These are phyloP conservation scores for Buxus sempervirens DNA, from an alignment of 164 flowering plant species.

Conservation along the genomic window DNA sequence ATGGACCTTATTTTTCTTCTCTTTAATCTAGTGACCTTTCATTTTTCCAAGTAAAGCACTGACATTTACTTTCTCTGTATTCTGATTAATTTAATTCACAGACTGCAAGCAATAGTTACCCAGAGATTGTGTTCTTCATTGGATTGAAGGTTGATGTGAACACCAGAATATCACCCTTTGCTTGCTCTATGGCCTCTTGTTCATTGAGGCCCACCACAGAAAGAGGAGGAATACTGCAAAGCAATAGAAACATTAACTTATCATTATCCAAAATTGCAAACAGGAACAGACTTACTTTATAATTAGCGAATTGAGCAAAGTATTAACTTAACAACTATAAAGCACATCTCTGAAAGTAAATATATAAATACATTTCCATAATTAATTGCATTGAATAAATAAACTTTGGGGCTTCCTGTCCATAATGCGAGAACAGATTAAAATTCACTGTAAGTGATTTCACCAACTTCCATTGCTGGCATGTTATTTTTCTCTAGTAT, in stretches of 20 bases:
- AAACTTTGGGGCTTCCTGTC: not conserved
- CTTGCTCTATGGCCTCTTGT: conserved; percentile 78
- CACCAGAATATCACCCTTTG: conserved; percentile 66
- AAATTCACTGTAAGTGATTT: too few species aligned
- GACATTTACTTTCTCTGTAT: too few species aligned
- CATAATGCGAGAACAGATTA: not conserved
- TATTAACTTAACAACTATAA: not conserved
- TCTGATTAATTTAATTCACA: too few species aligned
- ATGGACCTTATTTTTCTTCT: not conserved
- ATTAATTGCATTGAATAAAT: not conserved
- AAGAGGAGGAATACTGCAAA: conserved; percentile 89
- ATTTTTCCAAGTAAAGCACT: too few species aligned
- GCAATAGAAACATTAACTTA: conserved; percentile 11
- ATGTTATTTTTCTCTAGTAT: too few species aligned
- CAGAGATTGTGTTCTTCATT: conserved; percentile 93
- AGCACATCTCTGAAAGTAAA: not conserved
- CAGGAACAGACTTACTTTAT: not conserved
- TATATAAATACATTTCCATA: not conserved
- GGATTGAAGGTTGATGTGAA: conserved; percentile 93
- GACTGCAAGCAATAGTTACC: conserved; percentile 39
- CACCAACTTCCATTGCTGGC: too few species aligned
- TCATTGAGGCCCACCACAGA: conserved; percentile 95
- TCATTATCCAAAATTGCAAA: not conserved
- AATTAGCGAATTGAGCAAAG: not conserved
- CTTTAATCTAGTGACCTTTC: not conserved